Conservation (phyloP, 805 yeast genomes). For the Wickerhamomyces chaumierensis region DNA sequence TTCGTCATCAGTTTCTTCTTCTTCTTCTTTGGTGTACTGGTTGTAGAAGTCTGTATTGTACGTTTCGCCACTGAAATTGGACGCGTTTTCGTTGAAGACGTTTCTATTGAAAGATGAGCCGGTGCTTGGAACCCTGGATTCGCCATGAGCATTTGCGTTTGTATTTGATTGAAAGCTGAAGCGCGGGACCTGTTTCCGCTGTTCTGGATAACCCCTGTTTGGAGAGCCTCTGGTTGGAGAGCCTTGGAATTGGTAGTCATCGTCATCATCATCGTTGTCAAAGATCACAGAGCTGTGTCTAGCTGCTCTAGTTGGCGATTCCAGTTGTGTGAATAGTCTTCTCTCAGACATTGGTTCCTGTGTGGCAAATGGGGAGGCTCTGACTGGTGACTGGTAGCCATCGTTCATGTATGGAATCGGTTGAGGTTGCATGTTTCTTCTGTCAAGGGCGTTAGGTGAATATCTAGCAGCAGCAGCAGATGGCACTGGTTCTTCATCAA, state of each 20-base stretch:
- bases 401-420: slow-evolving; percentile 6
- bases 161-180: slow-evolving; percentile 53
- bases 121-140: slow-evolving; percentile 21
- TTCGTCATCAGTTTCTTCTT: slow-evolving; percentile 7
- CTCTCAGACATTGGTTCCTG: slow-evolving; percentile 34
- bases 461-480: slow-evolving; percentile 17
- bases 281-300: slow-evolving; percentile 38
- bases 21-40: no score
- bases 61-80: slow-evolving; percentile 24
- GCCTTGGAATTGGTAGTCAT: slow-evolving; percentile 19
- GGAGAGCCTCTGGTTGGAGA: slow-evolving; percentile 24
- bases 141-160: no score
- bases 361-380: slow-evolving; percentile 21
- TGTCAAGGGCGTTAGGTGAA: slow-evolving; percentile 32
- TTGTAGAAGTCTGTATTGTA: slow-evolving; percentile 22
- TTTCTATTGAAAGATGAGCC: slow-evolving; percentile 12
- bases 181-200: slow-evolving; percentile 30
- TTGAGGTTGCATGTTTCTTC: slow-evolving; percentile 15
- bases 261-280: slow-evolving; percentile 28
- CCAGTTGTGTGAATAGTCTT: slow-evolving; percentile 54
- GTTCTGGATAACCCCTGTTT: slow-evolving; percentile 44
- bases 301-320: slow-evolving; percentile 59
- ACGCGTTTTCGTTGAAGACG: slow-evolving; percentile 13
- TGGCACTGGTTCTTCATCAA: slow-evolving; percentile 1
- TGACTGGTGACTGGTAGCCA: slow-evolving; percentile 14